Conservation (phyloP, 2,329 filamentous ascomycete genomes). For the Cercospora canescens region DNA sequence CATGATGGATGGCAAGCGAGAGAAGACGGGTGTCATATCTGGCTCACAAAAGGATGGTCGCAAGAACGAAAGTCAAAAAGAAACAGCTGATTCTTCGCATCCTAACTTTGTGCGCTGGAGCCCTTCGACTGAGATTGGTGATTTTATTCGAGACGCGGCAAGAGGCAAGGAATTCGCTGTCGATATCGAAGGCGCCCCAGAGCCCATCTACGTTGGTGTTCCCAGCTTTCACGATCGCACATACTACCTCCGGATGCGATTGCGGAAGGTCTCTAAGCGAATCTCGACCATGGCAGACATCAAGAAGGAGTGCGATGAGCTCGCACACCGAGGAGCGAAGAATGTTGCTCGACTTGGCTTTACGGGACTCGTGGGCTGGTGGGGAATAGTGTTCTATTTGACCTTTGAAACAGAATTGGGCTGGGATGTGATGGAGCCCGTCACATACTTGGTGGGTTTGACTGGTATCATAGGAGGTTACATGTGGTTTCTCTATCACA, state of each 20-base stretch:
- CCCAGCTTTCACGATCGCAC: constrained; percentile 90
- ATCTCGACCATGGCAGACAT: constrained; percentile 70
- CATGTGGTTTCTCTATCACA: constrained; percentile 91
- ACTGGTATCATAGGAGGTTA: constrained; percentile 86
- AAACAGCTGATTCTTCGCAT: constrained; percentile 40
- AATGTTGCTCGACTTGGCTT: constrained; percentile 79
- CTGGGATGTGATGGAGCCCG: constrained; percentile 89
- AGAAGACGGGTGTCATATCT: constrained; percentile 46
- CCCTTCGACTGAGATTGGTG: constrained; percentile 83
- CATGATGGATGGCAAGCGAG: constrained; percentile 51
- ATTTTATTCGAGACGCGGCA: constrained; percentile 90
- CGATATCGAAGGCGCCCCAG: constrained; percentile 69
- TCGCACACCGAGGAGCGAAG: constrained; percentile 77
- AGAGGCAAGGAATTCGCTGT: constrained; percentile 82
- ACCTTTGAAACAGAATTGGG: constrained; percentile 73
- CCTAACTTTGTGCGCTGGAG: constrained; percentile 83
- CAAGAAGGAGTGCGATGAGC: constrained; percentile 76
- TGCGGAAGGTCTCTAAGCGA: constrained; percentile 69
- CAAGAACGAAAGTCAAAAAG: constrained; percentile 44
- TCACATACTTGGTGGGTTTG: constrained; percentile 87
- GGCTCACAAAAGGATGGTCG: constrained; percentile 31
- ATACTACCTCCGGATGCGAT: constrained; percentile 75
- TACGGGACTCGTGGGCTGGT: constrained; percentile 71
- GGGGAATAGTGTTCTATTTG: constrained; percentile 72
- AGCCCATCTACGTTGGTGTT: constrained; percentile 74